Conservation (phyloP, 148 eudicot genomes). For the Fallopia convolvulus region DNA sequence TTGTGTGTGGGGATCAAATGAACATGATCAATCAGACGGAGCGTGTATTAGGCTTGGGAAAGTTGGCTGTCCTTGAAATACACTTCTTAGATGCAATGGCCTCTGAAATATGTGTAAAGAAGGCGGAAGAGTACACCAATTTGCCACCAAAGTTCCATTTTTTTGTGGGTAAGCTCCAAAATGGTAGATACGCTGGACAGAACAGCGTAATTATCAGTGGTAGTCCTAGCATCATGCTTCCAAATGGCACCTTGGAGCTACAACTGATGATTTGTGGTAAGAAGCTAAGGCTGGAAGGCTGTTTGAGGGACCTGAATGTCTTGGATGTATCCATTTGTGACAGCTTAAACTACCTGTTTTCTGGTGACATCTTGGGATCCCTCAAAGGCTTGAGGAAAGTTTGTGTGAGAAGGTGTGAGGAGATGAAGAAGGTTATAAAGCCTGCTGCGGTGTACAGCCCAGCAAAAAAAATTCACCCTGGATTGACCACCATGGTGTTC, state of each 20-base stretch:
- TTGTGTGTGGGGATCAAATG: constrained; percentile 28
- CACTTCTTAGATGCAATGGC: constrained; percentile 17
- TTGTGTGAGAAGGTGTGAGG: constrained; percentile 22
- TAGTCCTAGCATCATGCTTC: not conserved
- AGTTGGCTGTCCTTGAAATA: constrained; percentile 18
- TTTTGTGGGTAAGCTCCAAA: constrained; percentile 20
- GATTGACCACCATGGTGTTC: constrained; percentile 14
- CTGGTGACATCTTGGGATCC: constrained; percentile 19
- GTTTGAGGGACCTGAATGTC: not conserved
- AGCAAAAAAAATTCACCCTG: constrained; percentile 15
- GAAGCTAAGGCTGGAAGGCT: not conserved
- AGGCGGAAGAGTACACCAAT: not conserved
- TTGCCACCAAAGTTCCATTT: constrained; percentile 12
- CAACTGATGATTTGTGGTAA: not conserved
- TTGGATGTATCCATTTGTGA: constrained; percentile 11
- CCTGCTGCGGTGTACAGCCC: constrained; percentile 21
- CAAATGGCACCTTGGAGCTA: not conserved
- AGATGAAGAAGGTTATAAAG: constrained; percentile 22
- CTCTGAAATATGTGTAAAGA: constrained; percentile 15
- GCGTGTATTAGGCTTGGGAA: constrained; percentile 17
- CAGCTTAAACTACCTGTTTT: constrained; percentile 18
- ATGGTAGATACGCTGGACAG: constrained; percentile 5
- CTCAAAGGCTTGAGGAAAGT: constrained; percentile 20
- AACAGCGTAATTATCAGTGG: not conserved
- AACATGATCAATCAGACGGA: constrained; percentile 14